phyloP scores from a whole-genome alignment of 495 filamentous ascomycete genomes.

The Podospora tetraspora region DNA sequence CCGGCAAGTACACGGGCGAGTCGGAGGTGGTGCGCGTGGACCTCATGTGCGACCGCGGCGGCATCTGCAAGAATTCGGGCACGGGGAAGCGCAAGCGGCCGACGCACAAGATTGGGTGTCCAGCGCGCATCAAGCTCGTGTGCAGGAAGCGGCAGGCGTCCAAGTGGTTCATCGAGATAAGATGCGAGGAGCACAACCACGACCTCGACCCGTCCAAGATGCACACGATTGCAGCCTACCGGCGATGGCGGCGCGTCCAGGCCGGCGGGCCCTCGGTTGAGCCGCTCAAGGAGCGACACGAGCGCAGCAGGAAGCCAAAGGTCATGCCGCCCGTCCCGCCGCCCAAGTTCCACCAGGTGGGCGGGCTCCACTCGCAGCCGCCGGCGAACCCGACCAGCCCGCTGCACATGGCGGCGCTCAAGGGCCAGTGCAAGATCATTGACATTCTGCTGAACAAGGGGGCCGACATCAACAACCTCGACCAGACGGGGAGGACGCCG shows the following conservation, averaged over 20 bases:
- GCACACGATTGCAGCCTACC: slow-evolving; percentile 23
- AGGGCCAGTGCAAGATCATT: slow-evolving; percentile 29
- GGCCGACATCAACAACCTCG: slow-evolving; percentile 24
- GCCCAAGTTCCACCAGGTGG: slow-evolving; percentile 20
- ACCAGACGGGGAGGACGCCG: slow-evolving; percentile 29
- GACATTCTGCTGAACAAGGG: slow-evolving; percentile 31
- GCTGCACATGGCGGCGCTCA: slow-evolving; percentile 27
- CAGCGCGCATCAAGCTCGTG: slow-evolving; percentile 24
- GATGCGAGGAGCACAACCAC: slow-evolving; percentile 30
- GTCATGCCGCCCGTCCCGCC: slow-evolving; percentile 16
- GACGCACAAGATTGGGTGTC: slow-evolving; percentile 26
- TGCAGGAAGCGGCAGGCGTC: slow-evolving; percentile 21
- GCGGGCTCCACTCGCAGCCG: slow-evolving; percentile 3
- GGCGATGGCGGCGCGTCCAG: slow-evolving; percentile 25
- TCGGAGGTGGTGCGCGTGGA: slow-evolving; percentile 23
- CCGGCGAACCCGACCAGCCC: slow-evolving; percentile 17
- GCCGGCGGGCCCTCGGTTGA: slow-evolving; percentile 12
- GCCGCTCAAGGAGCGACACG: slow-evolving; percentile 20
- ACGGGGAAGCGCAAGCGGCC: slow-evolving; percentile 24
- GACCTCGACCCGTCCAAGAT: slow-evolving; percentile 24
- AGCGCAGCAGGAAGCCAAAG: slow-evolving; percentile 14
- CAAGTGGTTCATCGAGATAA: slow-evolving; percentile 31
- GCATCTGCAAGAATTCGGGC: slow-evolving; percentile 24
- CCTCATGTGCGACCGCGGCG: slow-evolving; percentile 26
- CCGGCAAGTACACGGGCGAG: slow-evolving; percentile 12